phyloP scores from a whole-genome alignment of 495 filamentous ascomycete species.

The Aspergillus campestris region DNA sequence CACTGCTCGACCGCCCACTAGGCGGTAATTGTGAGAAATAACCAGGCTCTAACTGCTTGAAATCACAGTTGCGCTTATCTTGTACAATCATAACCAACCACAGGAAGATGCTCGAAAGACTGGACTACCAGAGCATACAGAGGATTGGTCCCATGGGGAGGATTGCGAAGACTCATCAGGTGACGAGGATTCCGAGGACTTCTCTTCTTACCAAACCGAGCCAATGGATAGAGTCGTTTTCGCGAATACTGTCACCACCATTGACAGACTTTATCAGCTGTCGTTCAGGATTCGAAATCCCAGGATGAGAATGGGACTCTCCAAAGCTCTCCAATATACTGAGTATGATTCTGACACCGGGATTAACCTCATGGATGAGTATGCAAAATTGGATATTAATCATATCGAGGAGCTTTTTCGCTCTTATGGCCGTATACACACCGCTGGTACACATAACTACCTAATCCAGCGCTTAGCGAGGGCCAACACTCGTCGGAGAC shows the following conservation, averaged over 20 bases:
- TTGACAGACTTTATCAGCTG: slow-evolving; percentile 5
- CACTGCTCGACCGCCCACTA: no score
- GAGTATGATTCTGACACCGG: neutral
- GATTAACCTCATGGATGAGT: neutral
- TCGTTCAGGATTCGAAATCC: slow-evolving; percentile 4
- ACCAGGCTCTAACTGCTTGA: no score
- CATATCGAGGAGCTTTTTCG: neutral
- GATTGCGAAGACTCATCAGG: neutral
- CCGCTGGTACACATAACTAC: neutral
- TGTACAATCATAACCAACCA: neutral
- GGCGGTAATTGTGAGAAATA: no score
- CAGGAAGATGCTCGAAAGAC: no score
- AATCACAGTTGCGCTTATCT: neutral
- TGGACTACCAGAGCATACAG: no score
- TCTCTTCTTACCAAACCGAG: slow-evolving; percentile 1
- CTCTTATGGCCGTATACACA: neutral
- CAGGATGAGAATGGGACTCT: neutral
- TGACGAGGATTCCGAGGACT: slow-evolving; percentile 1
- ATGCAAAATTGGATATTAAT: neutral
- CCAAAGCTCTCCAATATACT: neutral
- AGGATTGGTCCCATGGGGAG: no score
- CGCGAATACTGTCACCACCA: neutral
- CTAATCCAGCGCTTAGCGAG: neutral
- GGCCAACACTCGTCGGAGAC: slow-evolving; percentile 1
- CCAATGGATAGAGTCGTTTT: neutral